Evolutionary conservation across 306 rosid species (phyloP), one percentile per base, ranked within the genome.

Genomic region (Psophocarpus tetragonolobus): DNA sequence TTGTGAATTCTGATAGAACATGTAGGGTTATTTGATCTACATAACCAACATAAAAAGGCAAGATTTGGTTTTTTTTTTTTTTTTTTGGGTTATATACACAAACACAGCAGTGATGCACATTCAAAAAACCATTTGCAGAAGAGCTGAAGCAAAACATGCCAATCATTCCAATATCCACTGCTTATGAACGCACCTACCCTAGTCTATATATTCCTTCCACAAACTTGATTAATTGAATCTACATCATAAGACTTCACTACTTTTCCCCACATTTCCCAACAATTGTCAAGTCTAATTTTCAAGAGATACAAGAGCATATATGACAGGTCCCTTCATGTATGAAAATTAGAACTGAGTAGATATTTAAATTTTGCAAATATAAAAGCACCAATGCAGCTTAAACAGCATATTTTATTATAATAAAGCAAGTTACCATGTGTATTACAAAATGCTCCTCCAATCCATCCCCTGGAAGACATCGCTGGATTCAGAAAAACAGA

Each of bases 371-470:
- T 70, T 26, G 33, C 62, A 83, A 53, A 75, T 24, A 82, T 44
- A 14, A 76, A 9, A 76, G 27, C 20, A 79, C 21, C 5, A 47
- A 57, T 27, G 44, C 62, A 69, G 27, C 33, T 42, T 35, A 74
- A 71, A 44, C 11, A 68, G 50, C 56, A 32, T 62, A 70, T 48
- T 64, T 44, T 60, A 79, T 6, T n/a, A 61, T 68, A 33, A 17
- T 18, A 53, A 48, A 6, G 32, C 18, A 70, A 45, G 78, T 80
- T 88, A 94, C 98, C 93, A 77, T 87, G 84, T 95, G 91, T 76
- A 95, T 89, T 67, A 91, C 93, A 79, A 95, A 86, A 76, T 92
- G 94, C 79, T 95, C 98, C 48, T 95, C 96, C 90, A 95, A 86
- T 60, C 89, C 82, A n/a, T 90, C 97, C 33, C 91, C 92, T 48